Percentiles rank a stretch among this genome's conserved stretches.
phyloP scores from a whole-genome alignment of 2,329 filamentous ascomycete genomes.

The Penicillium olsonii region DNA sequence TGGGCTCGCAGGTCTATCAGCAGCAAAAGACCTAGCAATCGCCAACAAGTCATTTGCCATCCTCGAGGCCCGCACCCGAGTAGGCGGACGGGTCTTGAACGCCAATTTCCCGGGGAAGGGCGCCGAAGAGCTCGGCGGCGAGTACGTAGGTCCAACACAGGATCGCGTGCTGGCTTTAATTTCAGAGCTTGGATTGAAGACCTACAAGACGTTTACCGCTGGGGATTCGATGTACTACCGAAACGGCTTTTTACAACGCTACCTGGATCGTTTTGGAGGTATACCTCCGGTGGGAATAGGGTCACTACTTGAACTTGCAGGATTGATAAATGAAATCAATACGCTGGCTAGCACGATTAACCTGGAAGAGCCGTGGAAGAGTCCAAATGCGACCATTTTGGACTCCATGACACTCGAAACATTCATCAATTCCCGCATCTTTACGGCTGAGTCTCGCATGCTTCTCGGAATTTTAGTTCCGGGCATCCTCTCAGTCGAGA shows the following conservation, averaged over 20 bases:
- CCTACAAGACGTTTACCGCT: constrained; percentile 18
- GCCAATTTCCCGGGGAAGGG: constrained; percentile 14
- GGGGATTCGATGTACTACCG: constrained; percentile 4
- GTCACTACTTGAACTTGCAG: constrained; percentile 3
- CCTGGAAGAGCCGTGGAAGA: constrained; percentile 4
- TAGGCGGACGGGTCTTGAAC: constrained; percentile 20
- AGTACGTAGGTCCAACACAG: constrained; percentile 29
- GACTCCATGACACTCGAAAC: constrained; percentile 8
- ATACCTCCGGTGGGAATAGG: background rate
- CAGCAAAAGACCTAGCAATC: constrained; percentile 9
- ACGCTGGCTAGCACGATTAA: constrained; percentile 3
- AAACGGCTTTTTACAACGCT: background rate
- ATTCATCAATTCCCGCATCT: constrained; percentile 2
- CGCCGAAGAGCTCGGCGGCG: constrained; percentile 27
- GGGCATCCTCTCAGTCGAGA: background rate
- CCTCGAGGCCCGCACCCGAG: constrained; percentile 20
- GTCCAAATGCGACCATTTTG: background rate
- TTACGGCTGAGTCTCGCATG: constrained; percentile 4
- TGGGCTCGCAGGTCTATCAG: constrained; percentile 1
- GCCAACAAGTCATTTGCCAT: constrained; percentile 12
- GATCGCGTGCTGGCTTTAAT: constrained; percentile 23
- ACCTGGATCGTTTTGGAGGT: background rate
- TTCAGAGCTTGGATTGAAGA: constrained; percentile 18
- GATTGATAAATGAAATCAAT: constrained; percentile 5
- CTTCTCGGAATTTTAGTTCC: background rate